A percentile compares a stretch with the other conserved stretches of the same genome.
Evolutionary conservation across 495 filamentous ascomycete genomes (phyloP).

Genomic region (Recurvomyces mirabilis): DNA sequence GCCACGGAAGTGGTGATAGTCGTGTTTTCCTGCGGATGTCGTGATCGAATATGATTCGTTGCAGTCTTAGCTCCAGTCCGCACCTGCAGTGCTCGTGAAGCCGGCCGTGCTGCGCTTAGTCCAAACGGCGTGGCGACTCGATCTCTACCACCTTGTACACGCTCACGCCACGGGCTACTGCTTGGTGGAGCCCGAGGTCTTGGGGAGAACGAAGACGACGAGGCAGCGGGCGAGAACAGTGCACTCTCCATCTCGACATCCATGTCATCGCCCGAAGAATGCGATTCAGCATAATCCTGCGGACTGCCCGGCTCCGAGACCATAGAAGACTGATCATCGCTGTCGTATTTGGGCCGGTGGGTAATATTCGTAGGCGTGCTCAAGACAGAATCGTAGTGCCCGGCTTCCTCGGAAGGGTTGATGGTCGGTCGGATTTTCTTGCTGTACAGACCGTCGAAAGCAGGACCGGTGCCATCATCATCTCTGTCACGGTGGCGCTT

Average conservation of each 20-base stretch:
- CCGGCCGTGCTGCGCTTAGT: not conserved
- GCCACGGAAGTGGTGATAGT: no score
- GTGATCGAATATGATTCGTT: conserved; percentile 14
- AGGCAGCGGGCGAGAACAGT: conserved; percentile 22
- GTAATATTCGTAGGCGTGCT: conserved; percentile 7
- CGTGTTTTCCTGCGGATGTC: conserved; percentile 17
- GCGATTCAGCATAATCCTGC: conserved; percentile 13
- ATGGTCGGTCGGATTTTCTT: conserved; percentile 2
- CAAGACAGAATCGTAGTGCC: conserved; percentile 14
- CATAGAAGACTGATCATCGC: conserved; percentile 21
- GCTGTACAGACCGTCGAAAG: not conserved
- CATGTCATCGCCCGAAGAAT: conserved; percentile 32
- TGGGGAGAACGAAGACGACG: conserved; percentile 1
- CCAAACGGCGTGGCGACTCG: conserved; percentile 15
- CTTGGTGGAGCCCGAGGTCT: not conserved
- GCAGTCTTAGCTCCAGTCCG: not conserved
- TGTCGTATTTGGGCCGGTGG: conserved; percentile 17
- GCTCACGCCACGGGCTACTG: conserved; percentile 13
- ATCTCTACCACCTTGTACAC: not conserved
- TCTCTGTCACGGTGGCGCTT: not conserved
- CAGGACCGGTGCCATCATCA: not conserved
- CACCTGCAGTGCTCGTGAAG: conserved; percentile 2
- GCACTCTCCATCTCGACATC: conserved; percentile 44
- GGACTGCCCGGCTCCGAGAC: conserved; percentile 19
- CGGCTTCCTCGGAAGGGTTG: conserved; percentile 1